Conservation (phyloP, 306 rosid species). For the Quercus robur region DNA sequence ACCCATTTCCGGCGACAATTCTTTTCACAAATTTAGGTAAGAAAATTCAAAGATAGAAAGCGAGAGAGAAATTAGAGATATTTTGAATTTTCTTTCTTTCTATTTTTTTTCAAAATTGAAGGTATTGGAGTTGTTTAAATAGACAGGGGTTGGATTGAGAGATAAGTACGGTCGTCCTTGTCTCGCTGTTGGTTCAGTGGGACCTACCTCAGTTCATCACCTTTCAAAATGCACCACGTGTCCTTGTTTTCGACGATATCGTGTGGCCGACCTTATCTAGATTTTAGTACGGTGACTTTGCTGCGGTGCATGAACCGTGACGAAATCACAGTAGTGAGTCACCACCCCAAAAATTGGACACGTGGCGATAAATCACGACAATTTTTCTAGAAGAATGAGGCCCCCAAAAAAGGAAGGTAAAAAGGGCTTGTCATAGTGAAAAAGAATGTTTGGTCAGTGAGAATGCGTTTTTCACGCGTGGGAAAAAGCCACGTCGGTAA, state of each 20-base stretch:
- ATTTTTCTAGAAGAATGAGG: conserved; percentile 11
- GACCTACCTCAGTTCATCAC: conserved; percentile 33
- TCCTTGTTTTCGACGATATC: conserved; percentile 20
- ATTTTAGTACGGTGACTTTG: conserved; percentile 26
- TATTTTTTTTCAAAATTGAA: conserved; percentile 5
- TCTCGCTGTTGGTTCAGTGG: conserved; percentile 19
- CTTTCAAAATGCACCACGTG: conserved; percentile 36
- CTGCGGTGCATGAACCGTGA: conserved; percentile 46
- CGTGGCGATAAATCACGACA: conserved; percentile 12
- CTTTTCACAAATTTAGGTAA: background rate
- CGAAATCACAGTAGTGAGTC: conserved; percentile 2
- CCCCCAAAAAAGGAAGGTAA: too few relatives aligned
- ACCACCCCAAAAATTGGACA: background rate
- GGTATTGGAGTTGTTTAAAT: conserved; percentile 43
- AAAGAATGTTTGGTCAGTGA: background rate
- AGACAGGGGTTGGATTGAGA: background rate
- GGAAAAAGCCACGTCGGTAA: conserved; percentile 40
- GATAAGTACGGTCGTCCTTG: conserved; percentile 48
- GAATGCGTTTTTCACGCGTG: conserved; percentile 49
- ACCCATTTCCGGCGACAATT: conserved; percentile 42
- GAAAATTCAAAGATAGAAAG: background rate
- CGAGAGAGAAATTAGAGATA: background rate
- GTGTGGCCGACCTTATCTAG: conserved; percentile 72
- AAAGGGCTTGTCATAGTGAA: too few relatives aligned
- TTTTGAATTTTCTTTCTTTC: background rate